Evolutionary conservation across 2,329 filamentous ascomycete genomes (phyloP).

Genomic region (Ophiostoma novo-ulmi): DNA sequence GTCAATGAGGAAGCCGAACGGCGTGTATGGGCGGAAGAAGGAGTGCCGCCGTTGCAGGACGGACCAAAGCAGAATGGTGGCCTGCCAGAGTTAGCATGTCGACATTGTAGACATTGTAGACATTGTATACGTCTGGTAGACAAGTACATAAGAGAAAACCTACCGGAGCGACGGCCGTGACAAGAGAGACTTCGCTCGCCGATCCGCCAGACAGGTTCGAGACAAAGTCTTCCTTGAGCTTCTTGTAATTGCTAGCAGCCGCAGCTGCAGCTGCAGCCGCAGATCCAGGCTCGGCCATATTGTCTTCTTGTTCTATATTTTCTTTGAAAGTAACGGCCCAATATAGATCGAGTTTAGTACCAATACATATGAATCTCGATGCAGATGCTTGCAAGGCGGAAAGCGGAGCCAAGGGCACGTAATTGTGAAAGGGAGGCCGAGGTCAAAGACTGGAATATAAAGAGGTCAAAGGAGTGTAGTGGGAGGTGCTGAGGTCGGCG

Average conservation of each 20-base stretch:
- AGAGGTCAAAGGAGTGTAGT: too few relatives aligned
- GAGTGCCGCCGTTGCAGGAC: constrained; percentile 75
- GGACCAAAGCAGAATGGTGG: constrained; percentile 81
- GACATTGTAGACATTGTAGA: too few relatives aligned
- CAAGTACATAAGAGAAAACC: constrained; percentile 31
- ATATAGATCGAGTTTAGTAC: too few relatives aligned
- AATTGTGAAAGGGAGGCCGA: too few relatives aligned
- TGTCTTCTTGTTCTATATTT: not conserved
- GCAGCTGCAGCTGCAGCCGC: constrained; percentile 23
- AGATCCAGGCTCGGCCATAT: constrained; percentile 22
- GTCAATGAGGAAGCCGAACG: constrained; percentile 66
- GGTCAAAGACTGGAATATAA: too few relatives aligned
- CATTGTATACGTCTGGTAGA: too few relatives aligned
- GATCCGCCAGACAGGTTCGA: constrained; percentile 81
- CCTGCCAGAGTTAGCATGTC: constrained; percentile 44
- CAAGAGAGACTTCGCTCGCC: constrained; percentile 78
- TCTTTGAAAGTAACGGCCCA: too few relatives aligned
- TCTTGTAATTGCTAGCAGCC: constrained; percentile 65
- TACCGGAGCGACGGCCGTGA: constrained; percentile 82
- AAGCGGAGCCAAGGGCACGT: too few relatives aligned
- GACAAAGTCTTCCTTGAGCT: constrained; percentile 90
- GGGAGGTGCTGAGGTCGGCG: too few relatives aligned
- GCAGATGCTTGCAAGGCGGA: not conserved
- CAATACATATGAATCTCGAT: not conserved
- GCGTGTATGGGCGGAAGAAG: constrained; percentile 73